A percentile compares a stretch with the other conserved stretches of the same genome.
phyloP scores from a whole-genome alignment of 768 basidiomycete species.

The Lactifluus subvellereus region DNA sequence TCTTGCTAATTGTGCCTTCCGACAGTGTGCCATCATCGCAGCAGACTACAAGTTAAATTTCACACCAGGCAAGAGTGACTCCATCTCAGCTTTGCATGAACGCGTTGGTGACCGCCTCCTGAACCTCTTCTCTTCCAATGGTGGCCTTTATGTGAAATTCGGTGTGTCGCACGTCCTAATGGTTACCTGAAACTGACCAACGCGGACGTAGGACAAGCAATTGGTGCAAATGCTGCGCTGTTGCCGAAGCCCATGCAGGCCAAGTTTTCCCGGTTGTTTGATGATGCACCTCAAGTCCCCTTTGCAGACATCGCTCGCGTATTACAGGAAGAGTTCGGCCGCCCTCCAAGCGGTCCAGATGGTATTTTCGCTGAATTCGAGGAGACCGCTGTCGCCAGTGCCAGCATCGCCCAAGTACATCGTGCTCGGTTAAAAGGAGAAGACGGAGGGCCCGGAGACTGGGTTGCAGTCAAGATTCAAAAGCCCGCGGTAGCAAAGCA shows the following conservation, averaged over 20 bases:
- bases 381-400: conserved; percentile 71
- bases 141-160: conserved; percentile 82
- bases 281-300: conserved; percentile 81
- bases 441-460: too few relatives aligned
- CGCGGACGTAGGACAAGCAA: conserved; percentile 52
- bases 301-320: conserved; percentile 63
- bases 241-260: conserved; percentile 79
- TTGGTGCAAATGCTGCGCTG: conserved; percentile 80
- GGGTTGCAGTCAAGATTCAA: conserved; percentile 73
- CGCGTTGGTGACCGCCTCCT: conserved; percentile 77
- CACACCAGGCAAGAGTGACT: conserved; percentile 57
- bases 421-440: conserved; percentile 47
- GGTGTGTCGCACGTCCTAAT: conserved; percentile 37
- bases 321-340: conserved; percentile 62
- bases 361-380: conserved; percentile 80
- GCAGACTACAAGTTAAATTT: conserved; percentile 89
- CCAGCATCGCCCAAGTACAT: conserved; percentile 92
- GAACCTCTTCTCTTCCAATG: conserved; percentile 72
- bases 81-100: conserved; percentile 77
- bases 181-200: not conserved
- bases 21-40: conserved; percentile 62
- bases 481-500: conserved; percentile 85
- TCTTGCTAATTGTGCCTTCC: not conserved
- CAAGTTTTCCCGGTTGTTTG: conserved; percentile 79
- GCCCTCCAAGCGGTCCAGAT: conserved; percentile 55